Percentiles rank a stretch among this genome's conserved stretches.
Conservation (phyloP, 2,329 filamentous ascomycete genomes). For the Aspergillus texensis region DNA sequence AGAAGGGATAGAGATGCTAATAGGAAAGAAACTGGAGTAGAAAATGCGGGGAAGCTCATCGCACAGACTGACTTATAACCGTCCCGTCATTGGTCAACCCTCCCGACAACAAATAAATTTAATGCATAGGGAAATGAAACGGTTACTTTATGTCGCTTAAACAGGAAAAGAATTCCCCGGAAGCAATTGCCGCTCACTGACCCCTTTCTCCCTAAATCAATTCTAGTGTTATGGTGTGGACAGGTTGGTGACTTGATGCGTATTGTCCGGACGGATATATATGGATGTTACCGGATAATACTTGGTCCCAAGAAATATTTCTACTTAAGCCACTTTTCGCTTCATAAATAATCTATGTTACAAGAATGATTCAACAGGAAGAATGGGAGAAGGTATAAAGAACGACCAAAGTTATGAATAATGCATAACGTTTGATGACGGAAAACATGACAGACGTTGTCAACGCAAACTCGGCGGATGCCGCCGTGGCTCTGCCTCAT, state of each 20-base stretch:
- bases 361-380: not conserved
- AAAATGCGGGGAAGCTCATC: slow-evolving; percentile 8
- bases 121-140: not conserved
- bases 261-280: not conserved
- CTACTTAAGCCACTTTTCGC: not conserved
- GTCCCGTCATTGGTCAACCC: slow-evolving; percentile 3
- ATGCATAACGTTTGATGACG: not conserved
- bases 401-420: not conserved
- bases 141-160: not conserved
- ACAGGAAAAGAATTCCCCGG: not conserved
- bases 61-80: not conserved
- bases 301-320: not conserved
- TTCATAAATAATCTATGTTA: not conserved
- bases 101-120: not conserved
- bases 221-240: not conserved
- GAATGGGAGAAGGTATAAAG: not conserved
- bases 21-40: not conserved
- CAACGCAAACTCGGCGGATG: not conserved
- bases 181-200: not conserved
- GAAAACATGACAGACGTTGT: not conserved
- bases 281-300: not conserved
- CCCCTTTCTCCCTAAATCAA: not conserved
- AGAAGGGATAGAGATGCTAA: not conserved
- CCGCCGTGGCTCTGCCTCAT: too few species aligned
- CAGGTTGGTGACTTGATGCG: not conserved